A percentile compares a stretch with the other conserved stretches of the same genome.
Evolutionary conservation across 257 asterid species (phyloP).

Genomic region (Gynochthodes officinalis): DNA sequence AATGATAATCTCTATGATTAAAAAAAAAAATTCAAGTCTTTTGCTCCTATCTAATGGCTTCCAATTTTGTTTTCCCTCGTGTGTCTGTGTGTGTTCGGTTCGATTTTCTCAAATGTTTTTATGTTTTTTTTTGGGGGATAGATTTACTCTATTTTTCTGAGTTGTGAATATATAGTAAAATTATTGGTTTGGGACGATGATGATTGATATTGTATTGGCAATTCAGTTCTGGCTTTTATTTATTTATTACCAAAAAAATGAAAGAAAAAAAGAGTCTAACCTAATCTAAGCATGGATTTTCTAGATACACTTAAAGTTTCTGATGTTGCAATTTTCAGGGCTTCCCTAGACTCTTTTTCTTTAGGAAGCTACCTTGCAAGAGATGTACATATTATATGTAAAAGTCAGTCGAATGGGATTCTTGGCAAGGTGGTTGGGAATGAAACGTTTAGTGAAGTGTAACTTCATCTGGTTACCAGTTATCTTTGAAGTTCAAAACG

Average conservation of each 20-base stretch:
- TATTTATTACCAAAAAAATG: too few relatives aligned
- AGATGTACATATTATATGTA: not conserved
- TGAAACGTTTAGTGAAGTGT: too few relatives aligned
- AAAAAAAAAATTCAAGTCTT: slow-evolving; percentile 22
- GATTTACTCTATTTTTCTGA: too few relatives aligned
- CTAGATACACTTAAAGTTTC: not conserved
- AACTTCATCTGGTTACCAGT: not conserved
- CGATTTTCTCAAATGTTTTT: too few relatives aligned
- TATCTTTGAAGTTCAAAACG: not conserved
- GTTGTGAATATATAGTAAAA: too few relatives aligned
- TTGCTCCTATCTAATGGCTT: slow-evolving; percentile 42
- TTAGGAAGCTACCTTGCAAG: not conserved
- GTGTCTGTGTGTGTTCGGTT: too few relatives aligned
- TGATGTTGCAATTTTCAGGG: slow-evolving; percentile 1
- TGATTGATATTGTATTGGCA: slow-evolving; percentile 25
- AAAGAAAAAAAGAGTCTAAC: too few relatives aligned
- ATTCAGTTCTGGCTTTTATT: too few relatives aligned
- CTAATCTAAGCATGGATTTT: too few relatives aligned
- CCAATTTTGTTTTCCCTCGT: not conserved
- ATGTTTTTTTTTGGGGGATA: too few relatives aligned
- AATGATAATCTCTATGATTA: slow-evolving; percentile 30
- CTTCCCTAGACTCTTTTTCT: not conserved
- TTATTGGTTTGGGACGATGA: slow-evolving; percentile 26
- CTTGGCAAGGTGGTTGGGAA: not conserved
- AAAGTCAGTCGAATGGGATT: not conserved